Percentiles rank a stretch among this genome's conserved stretches.
phyloP scores from a whole-genome alignment of 208 protist genomes.

The Trypanosoma theileri region DNA sequence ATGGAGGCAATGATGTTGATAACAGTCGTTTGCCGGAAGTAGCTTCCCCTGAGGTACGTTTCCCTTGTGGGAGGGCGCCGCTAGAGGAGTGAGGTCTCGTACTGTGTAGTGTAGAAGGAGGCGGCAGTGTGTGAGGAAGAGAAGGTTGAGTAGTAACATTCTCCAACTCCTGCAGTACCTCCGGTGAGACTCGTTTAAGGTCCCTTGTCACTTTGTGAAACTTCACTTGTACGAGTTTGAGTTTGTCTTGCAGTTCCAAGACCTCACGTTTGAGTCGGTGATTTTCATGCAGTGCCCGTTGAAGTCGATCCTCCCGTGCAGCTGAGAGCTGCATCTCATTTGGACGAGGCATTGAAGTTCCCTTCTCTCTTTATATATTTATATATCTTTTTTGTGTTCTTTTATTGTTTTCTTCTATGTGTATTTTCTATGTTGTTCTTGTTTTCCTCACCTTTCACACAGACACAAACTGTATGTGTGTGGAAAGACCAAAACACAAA shows the following conservation, averaged over 20 bases:
- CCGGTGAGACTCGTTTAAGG: constrained; percentile 32
- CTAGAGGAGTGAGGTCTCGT: neutral
- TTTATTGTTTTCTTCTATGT: neutral
- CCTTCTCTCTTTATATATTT: neutral
- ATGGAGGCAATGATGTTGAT: constrained; percentile 1
- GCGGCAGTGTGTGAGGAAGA: neutral
- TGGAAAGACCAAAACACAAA: too few relatives aligned
- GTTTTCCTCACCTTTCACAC: too few relatives aligned
- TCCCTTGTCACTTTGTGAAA: constrained; percentile 73
- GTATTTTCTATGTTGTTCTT: neutral
- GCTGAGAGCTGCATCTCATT: constrained; percentile 22
- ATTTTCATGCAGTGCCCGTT: constrained; percentile 73
- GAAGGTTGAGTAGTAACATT: constrained; percentile 5
- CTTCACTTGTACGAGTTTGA: constrained; percentile 66
- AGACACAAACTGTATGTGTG: too few relatives aligned
- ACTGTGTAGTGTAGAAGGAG: neutral
- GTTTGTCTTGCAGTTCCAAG: constrained; percentile 61
- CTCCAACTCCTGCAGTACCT: constrained; percentile 9
- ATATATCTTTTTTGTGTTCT: neutral
- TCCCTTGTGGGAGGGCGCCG: neutral
- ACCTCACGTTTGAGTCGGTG: constrained; percentile 53
- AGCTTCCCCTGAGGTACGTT: neutral
- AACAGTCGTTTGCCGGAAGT: neutral
- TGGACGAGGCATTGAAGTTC: constrained; percentile 8
- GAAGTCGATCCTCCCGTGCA: constrained; percentile 59